Evolutionary conservation across 768 basidiomycete species (phyloP), one percentile per base, ranked within the genome.

Genomic region (Tylopilus subfusipes): DNA sequence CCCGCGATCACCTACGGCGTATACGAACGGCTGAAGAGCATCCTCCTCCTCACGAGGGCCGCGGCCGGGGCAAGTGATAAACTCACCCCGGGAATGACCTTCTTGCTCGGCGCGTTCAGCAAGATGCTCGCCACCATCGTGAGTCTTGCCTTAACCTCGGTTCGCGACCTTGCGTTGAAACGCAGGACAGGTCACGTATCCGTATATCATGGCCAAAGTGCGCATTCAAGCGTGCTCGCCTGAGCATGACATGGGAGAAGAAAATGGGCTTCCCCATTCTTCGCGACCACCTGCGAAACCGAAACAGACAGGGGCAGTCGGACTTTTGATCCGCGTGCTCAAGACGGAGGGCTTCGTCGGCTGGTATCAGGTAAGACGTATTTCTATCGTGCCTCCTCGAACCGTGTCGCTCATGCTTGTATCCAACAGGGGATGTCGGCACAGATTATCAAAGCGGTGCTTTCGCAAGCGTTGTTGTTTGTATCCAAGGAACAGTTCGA

Each of bases 401-500:
- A n/a, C 22, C 3, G 18, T 24, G 18, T 47, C 21, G 22, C 38
- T 48, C 45, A 57, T 21, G 6, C 21, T 30, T n/a, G 13, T 31
- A 10, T 50, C 8, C n/a, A 38, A 10, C 39, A 95, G 88, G 97
- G 97, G 12, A 95, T 99, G 90, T 80, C 88, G 60, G 95, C 97
- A 0, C 97, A 99, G 71, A 94, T 98, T 53, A 80, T 84, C 48
- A 99, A 99, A 70, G 97, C 96, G 0, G 95, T 98, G 13, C 73
- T 99, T 14, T 90, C 93, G 9, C 97, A 99, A 71, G 96, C 94
- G 2, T 78, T 99, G 59, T 74, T 98, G 50, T 99, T 99, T 77
- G 88, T 96, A 76, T 91, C 93, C 59, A 99, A 99, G 73, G 96
- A 98, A 65, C 90, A 94, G 65, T 95, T 99, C 63, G 97, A 99